These are phyloP conservation scores for Cutaneotrichosporon mucoides DNA, from an alignment of 1,284 basidiomycete genomes.

Conservation along the genomic window DNA sequence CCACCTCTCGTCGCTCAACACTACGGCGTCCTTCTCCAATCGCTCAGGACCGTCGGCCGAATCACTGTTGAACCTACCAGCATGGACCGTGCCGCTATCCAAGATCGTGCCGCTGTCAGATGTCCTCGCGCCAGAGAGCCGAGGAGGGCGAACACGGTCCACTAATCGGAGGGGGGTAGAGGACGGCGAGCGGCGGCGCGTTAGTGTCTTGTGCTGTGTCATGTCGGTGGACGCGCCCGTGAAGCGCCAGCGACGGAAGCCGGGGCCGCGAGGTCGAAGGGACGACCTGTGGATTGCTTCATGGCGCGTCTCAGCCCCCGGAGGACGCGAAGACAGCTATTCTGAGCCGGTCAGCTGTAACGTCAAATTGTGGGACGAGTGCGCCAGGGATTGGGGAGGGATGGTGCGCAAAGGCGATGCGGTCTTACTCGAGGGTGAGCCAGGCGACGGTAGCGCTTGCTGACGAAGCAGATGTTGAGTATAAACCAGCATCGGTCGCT, in stretches of 20 bases:
- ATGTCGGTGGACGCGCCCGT: conserved; percentile 24
- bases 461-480: conserved; percentile 27
- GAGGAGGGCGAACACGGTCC: too few relatives aligned
- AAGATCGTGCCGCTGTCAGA: conserved; percentile 23
- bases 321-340: not conserved
- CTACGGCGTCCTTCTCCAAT: not conserved
- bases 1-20: conserved; percentile 29
- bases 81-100: conserved; percentile 33
- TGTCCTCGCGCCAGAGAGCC: conserved; percentile 7
- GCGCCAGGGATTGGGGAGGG: conserved; percentile 33
- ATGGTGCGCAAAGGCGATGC: conserved; percentile 38
- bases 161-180: too few relatives aligned
- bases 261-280: conserved; percentile 17
- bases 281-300: conserved; percentile 32
- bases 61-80: conserved; percentile 28
- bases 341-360: conserved; percentile 20
- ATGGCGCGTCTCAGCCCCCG: conserved; percentile 33
- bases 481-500: conserved; percentile 11
- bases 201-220: conserved; percentile 36
- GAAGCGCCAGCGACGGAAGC: conserved; percentile 17
- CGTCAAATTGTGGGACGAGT: conserved; percentile 37
- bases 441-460: too few relatives aligned
- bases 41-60: not conserved
- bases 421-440: conserved; percentile 37
- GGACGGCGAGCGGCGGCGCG: conserved; percentile 3